Conservation (phyloP, 2,329 filamentous ascomycete genomes). For the Zalaria obscura region DNA sequence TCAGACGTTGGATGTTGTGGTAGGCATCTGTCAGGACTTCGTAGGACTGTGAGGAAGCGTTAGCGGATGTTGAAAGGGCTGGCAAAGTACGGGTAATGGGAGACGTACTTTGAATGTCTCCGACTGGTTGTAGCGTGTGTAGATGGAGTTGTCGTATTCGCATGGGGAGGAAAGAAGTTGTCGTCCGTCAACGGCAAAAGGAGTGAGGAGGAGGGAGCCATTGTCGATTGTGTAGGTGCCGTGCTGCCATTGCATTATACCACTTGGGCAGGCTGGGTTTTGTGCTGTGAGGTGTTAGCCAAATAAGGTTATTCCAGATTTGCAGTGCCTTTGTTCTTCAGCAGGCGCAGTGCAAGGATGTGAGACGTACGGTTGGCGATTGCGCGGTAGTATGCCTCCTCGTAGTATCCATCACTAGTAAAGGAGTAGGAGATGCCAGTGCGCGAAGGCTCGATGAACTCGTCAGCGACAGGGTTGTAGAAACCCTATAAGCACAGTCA, state of each 20-base stretch:
- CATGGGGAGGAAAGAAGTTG: constrained; percentile 55
- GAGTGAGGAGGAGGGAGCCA: constrained; percentile 44
- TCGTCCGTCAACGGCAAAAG: constrained; percentile 52
- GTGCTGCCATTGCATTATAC: constrained; percentile 61
- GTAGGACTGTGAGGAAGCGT: constrained; percentile 21
- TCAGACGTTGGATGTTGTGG: constrained; percentile 46
- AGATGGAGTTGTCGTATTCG: constrained; percentile 36
- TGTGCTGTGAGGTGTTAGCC: constrained; percentile 1
- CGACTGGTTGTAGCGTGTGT: constrained; percentile 52
- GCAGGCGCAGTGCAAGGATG: neutral
- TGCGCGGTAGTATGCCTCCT: constrained; percentile 56
- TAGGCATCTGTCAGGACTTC: constrained; percentile 41
- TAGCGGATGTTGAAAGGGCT: neutral
- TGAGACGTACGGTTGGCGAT: constrained; percentile 49
- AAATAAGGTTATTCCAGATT: neutral
- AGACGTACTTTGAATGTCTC: constrained; percentile 44
- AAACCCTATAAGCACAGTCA: constrained; percentile 37
- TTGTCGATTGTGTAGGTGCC: constrained; percentile 46
- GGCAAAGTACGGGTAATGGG: neutral
- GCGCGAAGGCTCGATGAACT: constrained; percentile 49
- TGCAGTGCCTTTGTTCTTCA: too few relatives aligned
- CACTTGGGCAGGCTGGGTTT: constrained; percentile 46
- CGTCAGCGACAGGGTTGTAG: constrained; percentile 53
- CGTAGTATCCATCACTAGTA: constrained; percentile 51
- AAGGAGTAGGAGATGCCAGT: constrained; percentile 65